Percentiles rank a stretch among this genome's conserved stretches.
Conservation (phyloP, 75 land plant species). For the Pinus albicaulis region DNA sequence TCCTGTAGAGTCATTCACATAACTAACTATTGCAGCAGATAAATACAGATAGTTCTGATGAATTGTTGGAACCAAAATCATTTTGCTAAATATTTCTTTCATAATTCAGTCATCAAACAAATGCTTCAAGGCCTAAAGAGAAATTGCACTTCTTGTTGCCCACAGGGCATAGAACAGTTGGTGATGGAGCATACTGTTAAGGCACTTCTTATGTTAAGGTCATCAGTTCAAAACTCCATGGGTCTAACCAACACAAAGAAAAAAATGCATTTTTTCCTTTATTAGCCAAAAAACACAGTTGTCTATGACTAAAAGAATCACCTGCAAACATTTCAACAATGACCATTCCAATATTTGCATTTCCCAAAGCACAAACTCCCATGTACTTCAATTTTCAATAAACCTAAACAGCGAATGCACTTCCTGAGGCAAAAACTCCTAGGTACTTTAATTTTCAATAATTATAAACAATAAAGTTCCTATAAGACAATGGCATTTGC, state of each 20-base stretch:
- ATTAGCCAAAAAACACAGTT: neutral
- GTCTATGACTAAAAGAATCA: neutral
- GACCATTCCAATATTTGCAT: constrained; percentile 2
- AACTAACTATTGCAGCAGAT: neutral
- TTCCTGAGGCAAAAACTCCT: neutral
- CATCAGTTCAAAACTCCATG: no score
- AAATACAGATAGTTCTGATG: neutral
- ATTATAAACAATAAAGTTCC: neutral
- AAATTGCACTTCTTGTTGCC: neutral
- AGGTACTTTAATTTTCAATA: neutral
- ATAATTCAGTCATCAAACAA: neutral
- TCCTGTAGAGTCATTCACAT: neutral
- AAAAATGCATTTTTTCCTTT: neutral
- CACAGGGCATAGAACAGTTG: no score
- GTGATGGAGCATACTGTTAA: no score
- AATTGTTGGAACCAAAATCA: neutral
- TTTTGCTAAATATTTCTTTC: neutral
- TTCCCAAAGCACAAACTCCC: neutral
- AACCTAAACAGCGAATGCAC: neutral
- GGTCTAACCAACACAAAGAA: no score
- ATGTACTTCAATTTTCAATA: neutral
- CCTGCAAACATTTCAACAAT: neutral
- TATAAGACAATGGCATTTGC: neutral
- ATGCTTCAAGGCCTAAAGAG: neutral
- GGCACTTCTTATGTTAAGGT: no score